Base-by-base conservation (phyloP, 805 yeast species). In the Clavispora santaluciae region DNA sequence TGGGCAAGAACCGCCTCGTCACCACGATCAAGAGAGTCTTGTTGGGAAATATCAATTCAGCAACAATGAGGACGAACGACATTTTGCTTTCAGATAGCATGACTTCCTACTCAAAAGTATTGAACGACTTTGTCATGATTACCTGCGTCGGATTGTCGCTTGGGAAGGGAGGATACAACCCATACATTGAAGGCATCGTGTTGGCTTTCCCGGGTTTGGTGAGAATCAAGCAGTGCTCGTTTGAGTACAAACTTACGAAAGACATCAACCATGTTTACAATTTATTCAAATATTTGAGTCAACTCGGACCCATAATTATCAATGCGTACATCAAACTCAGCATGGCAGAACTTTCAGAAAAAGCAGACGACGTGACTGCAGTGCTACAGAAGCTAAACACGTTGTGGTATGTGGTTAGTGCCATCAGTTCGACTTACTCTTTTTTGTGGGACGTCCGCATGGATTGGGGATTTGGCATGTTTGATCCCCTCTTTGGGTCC, bases 381-480 rank as follows among this genome's bases (percentile, higher is more conserved):
- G 34, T 42, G 15, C 45, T 67, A 13, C 45, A 53, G 11, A 15
- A 7, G 2, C 51, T 67, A 5, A 61, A 70, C 42, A 38, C 49
- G 2, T 57, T 67, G 53, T 76, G 81, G 81, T 70, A 68, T 40
- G 30, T 69, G 2, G 54, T 61, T 5, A 63, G 71, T 3, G 54
- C 81, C 1, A 53, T 85, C 30, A 88, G 86, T 57, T 84, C 98
- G 0, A 53, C 78, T 0, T 93, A 85, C 59, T 76, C 95, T 12
- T 85, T 87, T 45, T 65, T 78, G 41, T 93, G 99, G 99, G 99
- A 93, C 60, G 61, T 91, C 10, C 74, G 75, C 38, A 78, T 79
- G 73, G 99, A 93, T 65, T 93, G 99, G 99, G 79, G 80, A 33
- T 69, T 88, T 36, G 73, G 75, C 9, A 53, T 84, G 7, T 68